Base-by-base conservation (phyloP, 2,329 filamentous ascomycete genomes). In the Aurifilum marmelostoma region DNA sequence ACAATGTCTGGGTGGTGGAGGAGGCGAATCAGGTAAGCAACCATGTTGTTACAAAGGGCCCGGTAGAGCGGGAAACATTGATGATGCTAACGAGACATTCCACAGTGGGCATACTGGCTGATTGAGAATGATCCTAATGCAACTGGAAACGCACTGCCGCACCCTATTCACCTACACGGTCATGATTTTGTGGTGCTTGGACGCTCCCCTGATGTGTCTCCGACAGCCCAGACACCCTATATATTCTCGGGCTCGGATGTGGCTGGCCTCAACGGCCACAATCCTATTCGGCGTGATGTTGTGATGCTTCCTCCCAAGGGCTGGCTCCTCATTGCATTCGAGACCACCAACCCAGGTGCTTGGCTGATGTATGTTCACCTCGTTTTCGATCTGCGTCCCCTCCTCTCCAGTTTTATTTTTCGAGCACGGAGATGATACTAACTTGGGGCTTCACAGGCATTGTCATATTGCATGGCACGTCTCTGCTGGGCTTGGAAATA, bases 221-320 rank as follows among this genome's bases (percentile, higher is more conserved):
- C 69, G 29, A 12, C n/a, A 52, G 64, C 47, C 66, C 72, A 34
- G 27, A 72, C 29, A 62, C 59, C 59, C 56, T 73, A 73, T 59
- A 69, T 58, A 18, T 72, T 73, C 59, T 71, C 72, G 1, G 16
- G 67, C 12, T 73, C 75, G 7, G 76, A 79, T 65, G 77, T 74
- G 24, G 75, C 72, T 2, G 70, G 58, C 8, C 74, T 80, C 5
- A 80, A 77, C 69, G 79, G 75, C 1, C 69, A 74, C 21, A 85
- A 84, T 59, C 83, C 83, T 0, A 78, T 83, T 0, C 76, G 83
- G 1, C 77, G 84, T 21, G 84, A 86, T 71, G 82, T 81, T 0
- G 79, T 81, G 3, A 80, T 82, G 69, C 74, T 86, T 5, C 81
- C 82, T 0, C 76, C 75, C 4, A 77, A 76, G 37, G 83, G 83